A percentile compares a stretch with the other conserved stretches of the same genome.
Conservation (phyloP, 2,329 filamentous ascomycete species). For the Colletotrichum sublineola region DNA sequence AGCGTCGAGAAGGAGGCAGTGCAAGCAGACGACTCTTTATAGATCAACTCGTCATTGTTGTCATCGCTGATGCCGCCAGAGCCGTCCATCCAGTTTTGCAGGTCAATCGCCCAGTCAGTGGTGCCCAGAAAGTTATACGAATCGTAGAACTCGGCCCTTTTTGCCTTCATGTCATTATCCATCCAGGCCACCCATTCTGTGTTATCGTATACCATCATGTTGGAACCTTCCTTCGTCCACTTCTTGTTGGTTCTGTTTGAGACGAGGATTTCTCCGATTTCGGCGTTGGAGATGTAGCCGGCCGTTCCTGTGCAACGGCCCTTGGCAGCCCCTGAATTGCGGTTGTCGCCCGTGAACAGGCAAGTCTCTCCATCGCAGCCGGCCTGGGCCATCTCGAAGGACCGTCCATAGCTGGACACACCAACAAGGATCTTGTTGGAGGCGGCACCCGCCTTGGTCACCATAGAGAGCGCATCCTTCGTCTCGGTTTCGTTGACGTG, state of each 20-base stretch:
- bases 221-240: background rate
- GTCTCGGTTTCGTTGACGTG: constrained; percentile 58
- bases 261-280: constrained; percentile 46
- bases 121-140: background rate
- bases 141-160: constrained; percentile 39
- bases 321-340: constrained; percentile 43
- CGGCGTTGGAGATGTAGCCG: constrained; percentile 51
- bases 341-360: constrained; percentile 44
- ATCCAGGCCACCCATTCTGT: constrained; percentile 53
- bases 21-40: background rate
- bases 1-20: constrained; percentile 10
- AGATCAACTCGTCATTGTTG: background rate
- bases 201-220: constrained; percentile 47
- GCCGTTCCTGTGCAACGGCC: constrained; percentile 49
- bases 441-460: constrained; percentile 51
- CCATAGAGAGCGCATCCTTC: constrained; percentile 50
- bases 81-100: constrained; percentile 5
- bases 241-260: background rate
- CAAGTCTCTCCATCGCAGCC: constrained; percentile 49
- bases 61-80: background rate
- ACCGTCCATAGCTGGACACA: constrained; percentile 50
- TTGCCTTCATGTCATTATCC: constrained; percentile 45
- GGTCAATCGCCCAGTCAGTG: constrained; percentile 29
- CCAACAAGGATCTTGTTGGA: constrained; percentile 51
- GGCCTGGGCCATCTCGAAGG: constrained; percentile 50